Evolutionary conservation across 306 rosid genomes (phyloP), one percentile per base, ranked within the genome.

Genomic region (Quercus gilva): DNA sequence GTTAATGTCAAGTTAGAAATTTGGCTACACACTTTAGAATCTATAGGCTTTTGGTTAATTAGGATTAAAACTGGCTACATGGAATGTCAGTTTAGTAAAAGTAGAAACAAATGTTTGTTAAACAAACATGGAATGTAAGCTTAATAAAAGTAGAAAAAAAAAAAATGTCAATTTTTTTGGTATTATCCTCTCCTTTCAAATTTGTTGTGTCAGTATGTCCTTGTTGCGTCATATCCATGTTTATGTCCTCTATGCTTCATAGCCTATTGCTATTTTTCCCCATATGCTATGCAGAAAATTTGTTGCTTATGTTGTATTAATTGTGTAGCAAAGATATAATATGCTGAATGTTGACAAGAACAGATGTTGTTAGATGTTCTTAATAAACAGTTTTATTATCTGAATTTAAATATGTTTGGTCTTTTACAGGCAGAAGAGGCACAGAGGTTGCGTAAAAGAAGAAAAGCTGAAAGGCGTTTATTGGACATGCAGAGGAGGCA

Each of bases 401-500:
- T 68, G 77, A 35, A 33, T 25, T 75, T 35, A 28, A 78, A 9
- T 45, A 2, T 58, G 1, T 18, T 58, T 10, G 52, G 45, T 33
- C n/a, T 28, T 74, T 81, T 84, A 76, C 89, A 96, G 99, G 85
- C 92, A 53, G 96, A 90, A 81, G 99, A 96, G 87, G 91, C 88
- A 69, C 96, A 89, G 73, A 90, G 86, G 76, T 77, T 91, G 79
- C 99, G 99, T 12, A 91, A 87, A 85, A 91, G 91, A 90, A 93
- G 61, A 88, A 93, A 79, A 82, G 99, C 89, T 17, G 97, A 96
- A 75, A 88, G 67, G 87, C 97, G 94, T 19, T 45, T 89, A 74
- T 31, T 84, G 73, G 94, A 93, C 77, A 90, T 90, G 94, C 87
- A 93, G 79, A 89, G 85, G 85, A 93, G 98, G 82, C 94, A 91